These are phyloP conservation scores for Sphaerosporella brunnea DNA, from an alignment of 495 filamentous ascomycete species.

Conservation along the genomic window DNA sequence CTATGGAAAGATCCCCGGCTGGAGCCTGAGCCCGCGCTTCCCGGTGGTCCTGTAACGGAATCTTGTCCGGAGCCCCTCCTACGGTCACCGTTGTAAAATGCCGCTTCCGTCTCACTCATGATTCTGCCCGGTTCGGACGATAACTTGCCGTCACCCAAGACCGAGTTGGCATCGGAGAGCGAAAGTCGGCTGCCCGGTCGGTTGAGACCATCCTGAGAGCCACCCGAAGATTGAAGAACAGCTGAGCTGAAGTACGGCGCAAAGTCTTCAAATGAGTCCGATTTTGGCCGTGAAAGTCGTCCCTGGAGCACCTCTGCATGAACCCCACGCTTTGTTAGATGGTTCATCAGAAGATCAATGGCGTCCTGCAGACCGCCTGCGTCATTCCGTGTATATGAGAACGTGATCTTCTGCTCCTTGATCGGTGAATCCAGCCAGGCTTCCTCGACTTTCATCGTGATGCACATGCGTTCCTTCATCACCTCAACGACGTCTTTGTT, in stretches of 20 bases:
- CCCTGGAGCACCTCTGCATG: conserved; percentile 77
- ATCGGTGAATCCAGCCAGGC: conserved; percentile 23
- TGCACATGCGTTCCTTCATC: conserved; percentile 77
- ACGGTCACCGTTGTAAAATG: conserved; percentile 5
- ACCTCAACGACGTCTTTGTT: conserved; percentile 58
- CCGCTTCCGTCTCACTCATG: conserved; percentile 1
- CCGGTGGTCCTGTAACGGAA: neutral
- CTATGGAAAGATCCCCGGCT: conserved; percentile 1
- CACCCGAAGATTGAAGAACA: conserved; percentile 45
- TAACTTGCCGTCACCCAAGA: neutral
- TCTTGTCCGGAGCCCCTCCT: neutral
- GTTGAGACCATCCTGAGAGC: conserved; percentile 3
- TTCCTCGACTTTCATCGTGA: conserved; percentile 54
- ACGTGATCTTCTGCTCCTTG: conserved; percentile 21
- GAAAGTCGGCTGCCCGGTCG: conserved; percentile 2
- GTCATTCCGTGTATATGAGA: conserved; percentile 88
- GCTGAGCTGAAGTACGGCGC: conserved; percentile 93
- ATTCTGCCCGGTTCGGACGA: neutral
- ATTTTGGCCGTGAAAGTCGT: conserved; percentile 85
- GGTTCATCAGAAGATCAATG: conserved; percentile 76
- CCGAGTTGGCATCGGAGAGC: neutral
- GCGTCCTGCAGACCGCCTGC: conserved; percentile 89
- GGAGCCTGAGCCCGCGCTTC: neutral
- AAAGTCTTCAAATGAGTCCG: conserved; percentile 94
- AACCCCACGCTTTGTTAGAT: conserved; percentile 65